Evolutionary conservation across 805 yeast species (phyloP), one percentile per base, ranked within the genome.

Genomic region (Yamadazyma philogaea): DNA sequence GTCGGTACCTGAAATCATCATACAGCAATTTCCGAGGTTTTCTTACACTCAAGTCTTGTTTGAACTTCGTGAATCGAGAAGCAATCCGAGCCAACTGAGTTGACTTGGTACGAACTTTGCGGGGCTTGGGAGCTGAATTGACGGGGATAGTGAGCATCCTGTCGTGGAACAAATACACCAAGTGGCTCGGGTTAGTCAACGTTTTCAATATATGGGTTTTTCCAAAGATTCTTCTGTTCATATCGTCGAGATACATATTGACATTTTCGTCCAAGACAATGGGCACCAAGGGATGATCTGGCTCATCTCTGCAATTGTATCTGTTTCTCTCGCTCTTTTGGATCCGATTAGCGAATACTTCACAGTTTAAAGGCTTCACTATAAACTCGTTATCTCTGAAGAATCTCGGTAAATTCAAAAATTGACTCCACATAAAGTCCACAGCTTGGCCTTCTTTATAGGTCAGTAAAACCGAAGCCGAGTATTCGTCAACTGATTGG

Each of bases 251-350:
- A 32, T 39, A 46, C 28, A 40, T 35, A 15, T 39, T 30, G 6
- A 47, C 45, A 30, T 49, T 49, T 33, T 49, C 46, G 20, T 36
- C 24, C 39, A 49, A 21, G 2, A 33, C 37, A 7, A 49, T 44
- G 3, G 50, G 50, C 10, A 35, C 40, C 6, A 12, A 4, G 4
- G 34, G 37, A 31, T 46, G 26, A 3, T 41, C 44, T 7, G 50
- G 48, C 16, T 46, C 48, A 31, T 49, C 53, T 10, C 24, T 15
- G 36, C 53, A 49, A 39, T 46, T 46, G 31, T 24, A 49, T 14
- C 37, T 30, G 24, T 43, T 44, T 28, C 42, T 40, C 24, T 44
- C 45, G 11, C 43, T 28, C 32, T 40, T 49, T n/a, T 22, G 17
- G 18, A 49, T 44, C 26, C 48, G 26, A 28, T 16, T 14, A 22